Conservation (phyloP, 2,329 filamentous ascomycete species). For the Penicillium freii region DNA sequence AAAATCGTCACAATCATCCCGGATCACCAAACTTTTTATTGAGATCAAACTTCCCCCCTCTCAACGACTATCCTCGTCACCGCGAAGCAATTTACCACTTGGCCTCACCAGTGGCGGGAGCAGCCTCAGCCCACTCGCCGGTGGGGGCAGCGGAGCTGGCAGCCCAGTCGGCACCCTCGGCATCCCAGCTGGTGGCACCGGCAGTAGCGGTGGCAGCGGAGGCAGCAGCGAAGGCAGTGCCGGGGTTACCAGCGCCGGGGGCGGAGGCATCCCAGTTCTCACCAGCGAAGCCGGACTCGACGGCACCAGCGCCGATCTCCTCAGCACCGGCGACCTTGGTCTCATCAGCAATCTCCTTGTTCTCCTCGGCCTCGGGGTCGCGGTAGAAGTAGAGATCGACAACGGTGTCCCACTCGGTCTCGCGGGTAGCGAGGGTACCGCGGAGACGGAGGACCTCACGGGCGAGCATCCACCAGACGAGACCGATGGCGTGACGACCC, state of each 20-base stretch:
- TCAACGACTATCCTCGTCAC: slow-evolving; percentile 33
- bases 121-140: slow-evolving; percentile 44
- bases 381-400: slow-evolving; percentile 99
- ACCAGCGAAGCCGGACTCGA: slow-evolving; percentile 73
- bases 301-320: slow-evolving; percentile 74
- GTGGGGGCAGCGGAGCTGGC: slow-evolving; percentile 43
- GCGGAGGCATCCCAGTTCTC: slow-evolving; percentile 81
- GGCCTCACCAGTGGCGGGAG: slow-evolving; percentile 30
- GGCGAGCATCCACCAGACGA: slow-evolving; percentile 99
- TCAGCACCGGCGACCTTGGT: slow-evolving; percentile 78
- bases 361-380: slow-evolving; percentile 98
- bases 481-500: slow-evolving; percentile 97
- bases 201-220: slow-evolving; percentile 60
- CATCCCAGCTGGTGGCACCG: slow-evolving; percentile 63
- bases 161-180: slow-evolving; percentile 55
- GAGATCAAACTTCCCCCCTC: slow-evolving; percentile 26
- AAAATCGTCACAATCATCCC: slow-evolving; percentile 25
- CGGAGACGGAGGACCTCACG: slow-evolving; percentile 99
- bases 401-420: slow-evolving; percentile 98
- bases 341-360: slow-evolving; percentile 87
- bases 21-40: slow-evolving; percentile 25
- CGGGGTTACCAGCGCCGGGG: slow-evolving; percentile 60
- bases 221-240: slow-evolving; percentile 65
- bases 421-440: slow-evolving; percentile 92
- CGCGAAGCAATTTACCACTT: slow-evolving; percentile 41